Evolutionary conservation across 1,284 basidiomycete genomes (phyloP), one percentile per base, ranked within the genome.

Genomic region (Coriolopsis trogii): DNA sequence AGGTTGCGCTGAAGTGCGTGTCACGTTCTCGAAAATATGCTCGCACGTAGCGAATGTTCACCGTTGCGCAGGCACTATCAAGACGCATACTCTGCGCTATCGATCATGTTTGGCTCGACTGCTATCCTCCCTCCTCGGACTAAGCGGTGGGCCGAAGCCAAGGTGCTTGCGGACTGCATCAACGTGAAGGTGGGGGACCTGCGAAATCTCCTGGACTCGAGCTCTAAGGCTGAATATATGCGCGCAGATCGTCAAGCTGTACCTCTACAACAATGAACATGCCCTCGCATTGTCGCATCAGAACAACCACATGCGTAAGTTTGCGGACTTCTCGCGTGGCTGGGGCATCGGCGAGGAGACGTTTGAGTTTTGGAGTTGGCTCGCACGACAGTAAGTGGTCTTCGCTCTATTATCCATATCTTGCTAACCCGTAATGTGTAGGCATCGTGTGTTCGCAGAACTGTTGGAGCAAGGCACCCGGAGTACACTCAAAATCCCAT

Each of bases 341-440:
- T 98, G 96, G 96, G 93, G 93, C 3, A 98, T 98, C 47, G 95
- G 95, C n/a, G 92, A 95, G 62, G 90, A 94, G 63, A 97, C 93
- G 0, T 97, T 91, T 61, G 97, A 98, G 68, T 98, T 87, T 66
- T 98, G 96, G 96, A 91, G 89, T 60, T 99, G 95, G 96, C 78
- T 95, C 45, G 89, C 91, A 7, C 80, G 95, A 64, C 94, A 98
- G 90, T 93, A 61, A 56, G 88, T 78, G 9, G n/a, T 29, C n/a
- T 26, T 40, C 45, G 13, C 41, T 37, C 34, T n/a, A 49, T 41
- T 21, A 29, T 30, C 33, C 7, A 33, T 45, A 23, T 16, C 12
- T 20, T 8, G 41, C 12, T 53, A n/a, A 48, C 8, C 16, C 24
- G 20, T 41, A 6, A 13, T 30, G 31, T 21, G 30, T 47, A 93